Percentiles rank a stretch among this genome's conserved stretches.
These are phyloP conservation scores for Serendipita sp. DNA, from an alignment of 768 basidiomycete species.

Conservation along the genomic window DNA sequence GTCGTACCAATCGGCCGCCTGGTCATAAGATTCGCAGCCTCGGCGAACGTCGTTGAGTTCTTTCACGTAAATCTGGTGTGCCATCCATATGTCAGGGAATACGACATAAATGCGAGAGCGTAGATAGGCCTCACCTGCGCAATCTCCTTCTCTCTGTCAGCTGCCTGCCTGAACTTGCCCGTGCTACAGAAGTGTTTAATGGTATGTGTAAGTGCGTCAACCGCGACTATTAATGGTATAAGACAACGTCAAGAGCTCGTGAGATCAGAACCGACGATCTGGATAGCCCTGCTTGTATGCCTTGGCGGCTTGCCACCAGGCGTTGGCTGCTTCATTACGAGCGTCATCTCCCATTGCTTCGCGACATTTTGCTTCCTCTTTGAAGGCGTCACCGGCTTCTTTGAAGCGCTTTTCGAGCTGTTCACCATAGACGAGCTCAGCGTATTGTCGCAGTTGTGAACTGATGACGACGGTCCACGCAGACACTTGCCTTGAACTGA, in stretches of 20 bases:
- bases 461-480: neutral
- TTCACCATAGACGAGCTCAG: slow-evolving; percentile 13
- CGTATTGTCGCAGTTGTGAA: neutral
- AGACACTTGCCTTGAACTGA: slow-evolving; percentile 44
- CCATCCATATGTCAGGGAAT: neutral
- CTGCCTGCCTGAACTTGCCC: slow-evolving; percentile 93
- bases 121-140: slow-evolving; percentile 36
- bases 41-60: slow-evolving; percentile 63
- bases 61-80: slow-evolving; percentile 52
- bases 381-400: slow-evolving; percentile 83
- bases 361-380: slow-evolving; percentile 88
- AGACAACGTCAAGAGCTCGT: slow-evolving; percentile 12
- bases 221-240: slow-evolving; percentile 48
- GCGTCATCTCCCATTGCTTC: slow-evolving; percentile 62
- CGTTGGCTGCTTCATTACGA: slow-evolving; percentile 84
- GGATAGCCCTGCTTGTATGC: slow-evolving; percentile 81
- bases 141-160: slow-evolving; percentile 95
- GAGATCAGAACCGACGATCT: slow-evolving; percentile 42
- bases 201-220: slow-evolving; percentile 72
- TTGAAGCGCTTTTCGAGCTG: slow-evolving; percentile 78
- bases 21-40: slow-evolving; percentile 80
- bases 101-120: neutral
- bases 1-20: slow-evolving; percentile 95
- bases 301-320: slow-evolving; percentile 97
- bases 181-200: slow-evolving; percentile 65